Evolutionary conservation across 306 rosid species (phyloP), one percentile per base, ranked within the genome.

Genomic region (Fragaria ananassa): DNA sequence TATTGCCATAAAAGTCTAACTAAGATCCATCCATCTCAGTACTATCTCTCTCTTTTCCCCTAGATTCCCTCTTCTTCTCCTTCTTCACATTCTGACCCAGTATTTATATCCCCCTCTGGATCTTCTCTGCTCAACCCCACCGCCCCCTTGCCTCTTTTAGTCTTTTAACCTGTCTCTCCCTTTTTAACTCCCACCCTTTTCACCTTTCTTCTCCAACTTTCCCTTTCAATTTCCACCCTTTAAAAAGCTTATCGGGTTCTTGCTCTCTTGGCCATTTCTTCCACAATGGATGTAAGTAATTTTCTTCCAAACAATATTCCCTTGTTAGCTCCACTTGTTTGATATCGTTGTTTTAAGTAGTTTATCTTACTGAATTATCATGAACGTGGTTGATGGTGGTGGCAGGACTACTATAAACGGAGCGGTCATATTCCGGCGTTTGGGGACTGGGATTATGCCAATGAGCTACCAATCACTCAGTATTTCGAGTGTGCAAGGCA

Each of bases 371-470:
- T 41, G 37, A 10, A 51, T n/a, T 53, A 3, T 37, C 1, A 8
- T 66, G 41, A 50, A 10, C 19, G 54, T 45, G 31, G 65, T 60
- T 60, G 13, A 9, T 39, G 35, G 37, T 41, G 31, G 19, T 31
- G 13, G 19, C 42, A 77, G 81, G 78, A 90, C 72, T 86, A 57
- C 5, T 46, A 62, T 45, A 92, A 79, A 81, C 88, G 88, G 76
- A 92, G 96, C 18, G 93, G 91, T 2, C 95, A 92, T 61, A 87
- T 95, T 68, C 97, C 98, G 18, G 91, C 93, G 51, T 95, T 95
- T 58, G 97, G 98, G 6, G 87, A 95, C 85, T 95, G 98, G 98
- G 98, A 95, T 54, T 85, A 83, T 46, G 86, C 96, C 0, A 90
- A 89, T 57, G 89, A 95, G 63, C 63, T 92, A 27, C 97, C 98